Base-by-base conservation (phyloP, 2,329 filamentous ascomycete genomes). In the Myriosclerotinia scirpicola region DNA sequence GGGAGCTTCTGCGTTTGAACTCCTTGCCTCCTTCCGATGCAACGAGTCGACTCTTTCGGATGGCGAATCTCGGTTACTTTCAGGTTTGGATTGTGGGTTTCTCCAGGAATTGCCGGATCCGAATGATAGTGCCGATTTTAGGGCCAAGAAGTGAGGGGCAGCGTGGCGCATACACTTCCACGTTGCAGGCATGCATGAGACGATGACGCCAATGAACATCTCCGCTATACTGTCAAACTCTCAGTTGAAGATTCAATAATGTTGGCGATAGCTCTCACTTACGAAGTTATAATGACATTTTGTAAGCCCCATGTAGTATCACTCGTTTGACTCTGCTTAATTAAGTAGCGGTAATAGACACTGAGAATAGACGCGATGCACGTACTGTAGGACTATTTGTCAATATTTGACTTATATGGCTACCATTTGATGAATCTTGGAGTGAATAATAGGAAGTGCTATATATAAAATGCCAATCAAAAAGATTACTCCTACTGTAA, bases 151-250 rank as follows among this genome's bases (percentile, higher is more conserved):
- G 12, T 46, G 26, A 4, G 40, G 17, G 5, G 34, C n/a, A 8
- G 7, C 15, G 9, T 46, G 40, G 30, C 40, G 26, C 0, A 59
- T 17, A n/a, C 42, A 30, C 2, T 46, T 46, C 40, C 40, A 59
- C 2, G 40, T 59, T 46, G 55, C 40, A 8, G 55, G 17, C 55
- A 59, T 59, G 14, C 55, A 59, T 1, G 40, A 59, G 40, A 46
- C 7, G 6, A 59, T 59, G 2, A 59, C 40, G 26, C 26, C 55
- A 11, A 36, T 36, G 17, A 59, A 46, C 6, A 59, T 46, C 30
- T 59, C 26, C 4, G 40, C 26, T 2, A 46, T 15, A 2, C 40
- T 59, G 3, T 34, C 15, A 7, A 2, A 20, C 5, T 46, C 5
- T 46, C 15, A 17, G 15, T 40, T 15, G 3, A 8, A 5, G 52